Evolutionary conservation across 257 asterid species (phyloP).

Genomic region (Plectranthus barbatus): DNA sequence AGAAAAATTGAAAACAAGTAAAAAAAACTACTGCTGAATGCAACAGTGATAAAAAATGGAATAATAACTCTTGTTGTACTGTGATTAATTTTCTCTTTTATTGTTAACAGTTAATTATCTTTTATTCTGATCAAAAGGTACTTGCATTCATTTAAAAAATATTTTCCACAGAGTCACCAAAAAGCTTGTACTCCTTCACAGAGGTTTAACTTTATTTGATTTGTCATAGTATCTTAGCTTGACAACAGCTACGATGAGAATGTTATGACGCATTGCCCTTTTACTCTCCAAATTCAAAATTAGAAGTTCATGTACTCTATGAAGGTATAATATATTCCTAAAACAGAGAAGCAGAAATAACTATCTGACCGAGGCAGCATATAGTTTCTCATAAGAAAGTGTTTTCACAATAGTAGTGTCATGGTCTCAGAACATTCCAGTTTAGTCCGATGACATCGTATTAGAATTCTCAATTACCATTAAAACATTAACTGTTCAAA

Average conservation of each 20-base stretch:
- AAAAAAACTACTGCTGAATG: not conserved
- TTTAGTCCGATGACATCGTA: not conserved
- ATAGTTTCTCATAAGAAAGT: not conserved
- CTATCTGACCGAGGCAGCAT: not conserved
- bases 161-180: not conserved
- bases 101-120: not conserved
- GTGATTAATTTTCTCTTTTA: not conserved
- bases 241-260: not conserved
- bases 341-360: not conserved
- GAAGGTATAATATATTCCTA: not conserved
- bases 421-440: not conserved
- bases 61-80: not conserved
- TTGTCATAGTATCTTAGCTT: constrained; percentile 1
- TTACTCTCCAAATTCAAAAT: not conserved
- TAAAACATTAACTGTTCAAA: not conserved
- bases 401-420: not conserved
- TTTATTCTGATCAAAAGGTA: not conserved
- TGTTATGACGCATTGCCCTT: not conserved
- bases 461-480: constrained; percentile 1
- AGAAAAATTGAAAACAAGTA: not conserved
- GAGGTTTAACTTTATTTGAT: not conserved
- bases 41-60: not conserved
- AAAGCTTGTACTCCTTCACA: not conserved
- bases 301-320: not conserved
- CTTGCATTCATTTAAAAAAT: not conserved